Base-by-base conservation (phyloP, 495 filamentous ascomycete genomes). In the Neurospora sp. region DNA sequence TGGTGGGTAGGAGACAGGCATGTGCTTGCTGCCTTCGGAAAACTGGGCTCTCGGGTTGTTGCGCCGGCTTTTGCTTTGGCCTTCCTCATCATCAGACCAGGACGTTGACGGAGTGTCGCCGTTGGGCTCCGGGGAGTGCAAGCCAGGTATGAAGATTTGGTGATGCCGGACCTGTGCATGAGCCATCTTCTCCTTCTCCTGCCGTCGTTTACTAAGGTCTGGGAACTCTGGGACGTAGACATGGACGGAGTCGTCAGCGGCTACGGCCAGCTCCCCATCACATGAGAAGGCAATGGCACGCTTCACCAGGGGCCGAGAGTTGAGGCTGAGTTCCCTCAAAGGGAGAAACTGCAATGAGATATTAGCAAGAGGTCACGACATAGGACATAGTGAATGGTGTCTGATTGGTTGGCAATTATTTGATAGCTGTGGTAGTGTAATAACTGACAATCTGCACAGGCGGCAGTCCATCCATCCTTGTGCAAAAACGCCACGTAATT, bases 211-310 rank as follows among this genome's bases (percentile, higher is more conserved):
- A 38, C 75, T 69, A 3, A 79, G 68, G 70, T 78, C 75, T 31
- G 79, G 78, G 42, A 79, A 85, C 68, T 85, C 83, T 27, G 85
- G 85, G 27, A 86, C 77, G 69, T 83, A 81, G 59, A 86, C 71
- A 70, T 83, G 80, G 70, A 86, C 80, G 38, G 81, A 84, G 73
- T 86, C 85, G 70, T 86, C 83, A 47, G 82, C 83, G 0, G 80
- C 80, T 16, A 86, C 78, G 8, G 83, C 85, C 1, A 86, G 75
- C 73, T 86, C 85, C 39, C 81, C 80, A 69, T 86, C 85, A 71
- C 83, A 83, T 20, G 85, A 86, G 78, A 84, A 86, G 39, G 77
- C 78, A 42, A 86, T 77, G 61, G 83, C 82, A 61, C 84, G 84
- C 39, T 81, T 84, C 69, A 82, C 80, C 41, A 82, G 73, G 3